phyloP scores from a whole-genome alignment of 2,329 filamentous ascomycete genomes.

The Claviceps capensis region DNA sequence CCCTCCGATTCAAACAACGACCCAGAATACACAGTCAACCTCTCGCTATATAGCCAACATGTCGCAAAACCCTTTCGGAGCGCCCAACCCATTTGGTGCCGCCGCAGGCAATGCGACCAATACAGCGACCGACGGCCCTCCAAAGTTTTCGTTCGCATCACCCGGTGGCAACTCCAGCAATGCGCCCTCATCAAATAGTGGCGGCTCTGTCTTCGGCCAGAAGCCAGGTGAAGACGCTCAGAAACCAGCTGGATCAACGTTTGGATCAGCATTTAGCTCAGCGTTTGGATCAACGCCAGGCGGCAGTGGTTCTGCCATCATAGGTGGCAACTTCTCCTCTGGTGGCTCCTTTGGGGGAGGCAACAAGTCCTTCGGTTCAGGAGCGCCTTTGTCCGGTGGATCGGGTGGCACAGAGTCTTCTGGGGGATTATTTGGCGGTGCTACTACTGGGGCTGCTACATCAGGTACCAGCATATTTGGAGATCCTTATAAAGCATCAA shows the following conservation, averaged over 20 bases:
- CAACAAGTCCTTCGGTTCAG: conserved; percentile 2
- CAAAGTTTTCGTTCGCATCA: conserved; percentile 29
- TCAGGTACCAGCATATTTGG: conserved; percentile 15
- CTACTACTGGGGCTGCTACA: conserved; percentile 9
- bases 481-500: conserved; percentile 6
- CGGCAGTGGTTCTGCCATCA: too few species aligned
- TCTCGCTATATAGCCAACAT: conserved; percentile 14
- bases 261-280: conserved; percentile 5
- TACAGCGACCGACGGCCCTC: conserved; percentile 13
- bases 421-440: conserved; percentile 7
- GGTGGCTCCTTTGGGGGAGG: conserved; percentile 9
- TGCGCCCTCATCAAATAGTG: conserved; percentile 16
- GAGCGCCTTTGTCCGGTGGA: conserved; percentile 9
- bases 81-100: conserved; percentile 19
- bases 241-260: conserved; percentile 16
- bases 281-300: too few species aligned
- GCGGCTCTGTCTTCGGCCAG: conserved; percentile 20
- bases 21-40: background rate
- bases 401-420: conserved; percentile 6
- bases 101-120: conserved; percentile 21
- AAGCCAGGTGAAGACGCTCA: conserved; percentile 14
- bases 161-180: conserved; percentile 13
- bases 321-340: background rate
- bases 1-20: background rate
- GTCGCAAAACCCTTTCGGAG: conserved; percentile 25